Evolutionary conservation across 495 filamentous ascomycete species (phyloP), one percentile per base, ranked within the genome.

Genomic region (Tuber indicum): DNA sequence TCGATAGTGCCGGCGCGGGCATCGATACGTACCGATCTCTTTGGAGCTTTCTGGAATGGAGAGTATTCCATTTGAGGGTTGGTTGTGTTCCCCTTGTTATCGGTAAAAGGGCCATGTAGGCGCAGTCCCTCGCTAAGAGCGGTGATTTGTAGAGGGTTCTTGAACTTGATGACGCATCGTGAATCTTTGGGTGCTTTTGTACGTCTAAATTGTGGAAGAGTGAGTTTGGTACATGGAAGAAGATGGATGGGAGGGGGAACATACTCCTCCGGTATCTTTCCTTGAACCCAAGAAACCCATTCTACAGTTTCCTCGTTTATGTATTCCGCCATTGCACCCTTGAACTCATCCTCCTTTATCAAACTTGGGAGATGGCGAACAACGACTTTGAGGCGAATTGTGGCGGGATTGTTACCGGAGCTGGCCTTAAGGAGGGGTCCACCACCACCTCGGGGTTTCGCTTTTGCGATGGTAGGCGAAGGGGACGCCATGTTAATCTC

Each of bases 1-100:
- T 99, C 96, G 76, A 99, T 98, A 8, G 93, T 96, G 69, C 96
- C 96, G 83, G 97, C 93, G 5, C 95, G 91, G 76, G 89, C 89
- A 87, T 99, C 96, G 71, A 89, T 88, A 39, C 93, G 90, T 52
- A 87, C 87, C 81, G 88, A 91, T 76, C 91, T 92, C 10, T 87
- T 87, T 23, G 96, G 93, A 0, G 91, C 88, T 79, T 93, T 92
- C 72, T 92, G 91, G 84, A 94, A 96, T 4, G 92, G 89, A 41
- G 96, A 89, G 81, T 93, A 92, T 81, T 98, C 94, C 21, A 97
- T 86, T 16, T 91, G 72, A 84, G 88, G 23, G 91, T 90, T 83
- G 89, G 91, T 79, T 89, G 91, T 8, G 90, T 92, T 86, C 95
- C 94, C 78, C 92, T 88, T 44, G 91, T 89, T 3, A 93, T 94